Conservation (phyloP, 345 rosid genomes). For the Hirschfeldia incana region DNA sequence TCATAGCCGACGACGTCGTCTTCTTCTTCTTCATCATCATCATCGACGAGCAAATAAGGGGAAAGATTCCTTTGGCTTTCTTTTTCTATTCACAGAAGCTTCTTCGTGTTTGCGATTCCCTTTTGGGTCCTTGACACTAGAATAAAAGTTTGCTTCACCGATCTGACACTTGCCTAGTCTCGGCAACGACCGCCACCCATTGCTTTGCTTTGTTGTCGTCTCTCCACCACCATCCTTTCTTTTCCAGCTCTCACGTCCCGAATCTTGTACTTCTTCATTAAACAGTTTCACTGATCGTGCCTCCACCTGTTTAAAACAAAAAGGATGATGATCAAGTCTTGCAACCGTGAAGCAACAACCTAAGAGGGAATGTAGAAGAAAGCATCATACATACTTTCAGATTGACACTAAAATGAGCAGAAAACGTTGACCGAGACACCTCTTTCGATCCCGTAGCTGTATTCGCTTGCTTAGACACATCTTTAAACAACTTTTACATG, state of each 20-base stretch:
- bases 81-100: constrained; percentile 18
- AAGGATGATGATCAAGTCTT: constrained; percentile 10
- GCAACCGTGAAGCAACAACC: background rate
- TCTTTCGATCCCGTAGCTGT: constrained; percentile 36
- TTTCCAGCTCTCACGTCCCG: constrained; percentile 36
- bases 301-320: constrained; percentile 48
- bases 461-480: constrained; percentile 29
- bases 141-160: constrained; percentile 34
- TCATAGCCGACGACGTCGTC: constrained; percentile 13
- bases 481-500: constrained; percentile 34
- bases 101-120: constrained; percentile 6
- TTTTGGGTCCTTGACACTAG: constrained; percentile 34
- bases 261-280: constrained; percentile 36
- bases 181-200: constrained; percentile 44
- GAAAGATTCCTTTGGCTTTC: constrained; percentile 39
- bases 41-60: constrained; percentile 27
- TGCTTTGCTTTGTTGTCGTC: constrained; percentile 30
- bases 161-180: constrained; percentile 33
- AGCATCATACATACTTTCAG: constrained; percentile 65
- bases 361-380: background rate
- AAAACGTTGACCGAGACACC: constrained; percentile 41
- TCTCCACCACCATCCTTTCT: constrained; percentile 36
- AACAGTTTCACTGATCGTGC: constrained; percentile 32
- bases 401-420: constrained; percentile 38
- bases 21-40: constrained; percentile 31